Evolutionary conservation across 2,329 filamentous ascomycete species (phyloP).

Genomic region (Trichoderma hamatum): DNA sequence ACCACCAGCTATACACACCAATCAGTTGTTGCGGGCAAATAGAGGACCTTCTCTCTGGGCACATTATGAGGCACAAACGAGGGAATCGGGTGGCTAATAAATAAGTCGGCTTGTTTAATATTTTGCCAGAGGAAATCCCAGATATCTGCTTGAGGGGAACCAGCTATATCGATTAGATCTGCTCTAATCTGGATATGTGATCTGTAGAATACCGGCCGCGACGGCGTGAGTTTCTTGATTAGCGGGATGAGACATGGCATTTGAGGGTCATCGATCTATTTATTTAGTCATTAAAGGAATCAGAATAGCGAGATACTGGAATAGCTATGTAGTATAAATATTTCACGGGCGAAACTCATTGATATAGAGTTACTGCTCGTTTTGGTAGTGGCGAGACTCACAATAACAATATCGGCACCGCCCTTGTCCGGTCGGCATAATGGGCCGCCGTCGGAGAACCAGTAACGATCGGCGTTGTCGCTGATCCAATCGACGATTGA

Average conservation of each 20-base stretch:
- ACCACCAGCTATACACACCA: conserved; percentile 46
- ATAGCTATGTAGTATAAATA: neutral
- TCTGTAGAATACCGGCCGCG: conserved; percentile 77
- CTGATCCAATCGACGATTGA: conserved; percentile 72
- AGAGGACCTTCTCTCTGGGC: conserved; percentile 66
- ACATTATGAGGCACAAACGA: conserved; percentile 74
- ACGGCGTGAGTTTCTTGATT: conserved; percentile 69
- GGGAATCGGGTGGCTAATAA: conserved; percentile 79
- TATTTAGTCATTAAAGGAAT: neutral
- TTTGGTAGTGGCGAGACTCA: conserved; percentile 38
- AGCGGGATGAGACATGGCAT: conserved; percentile 79
- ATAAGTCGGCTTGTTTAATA: conserved; percentile 72
- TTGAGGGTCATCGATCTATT: conserved; percentile 76
- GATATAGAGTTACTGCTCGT: neutral
- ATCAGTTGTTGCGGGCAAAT: conserved; percentile 80
- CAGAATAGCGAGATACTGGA: neutral
- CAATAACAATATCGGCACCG: conserved; percentile 74
- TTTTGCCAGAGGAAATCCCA: conserved; percentile 77
- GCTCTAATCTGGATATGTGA: conserved; percentile 82
- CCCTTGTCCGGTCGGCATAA: conserved; percentile 66
- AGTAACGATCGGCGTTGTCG: conserved; percentile 74
- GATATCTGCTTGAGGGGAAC: conserved; percentile 70
- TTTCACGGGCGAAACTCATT: neutral
- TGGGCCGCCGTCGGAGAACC: conserved; percentile 69
- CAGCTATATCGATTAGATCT: conserved; percentile 66